Evolutionary conservation across 2,329 filamentous ascomycete species (phyloP), one percentile per base, ranked within the genome.

Genomic region (Aureobasidium sp.): DNA sequence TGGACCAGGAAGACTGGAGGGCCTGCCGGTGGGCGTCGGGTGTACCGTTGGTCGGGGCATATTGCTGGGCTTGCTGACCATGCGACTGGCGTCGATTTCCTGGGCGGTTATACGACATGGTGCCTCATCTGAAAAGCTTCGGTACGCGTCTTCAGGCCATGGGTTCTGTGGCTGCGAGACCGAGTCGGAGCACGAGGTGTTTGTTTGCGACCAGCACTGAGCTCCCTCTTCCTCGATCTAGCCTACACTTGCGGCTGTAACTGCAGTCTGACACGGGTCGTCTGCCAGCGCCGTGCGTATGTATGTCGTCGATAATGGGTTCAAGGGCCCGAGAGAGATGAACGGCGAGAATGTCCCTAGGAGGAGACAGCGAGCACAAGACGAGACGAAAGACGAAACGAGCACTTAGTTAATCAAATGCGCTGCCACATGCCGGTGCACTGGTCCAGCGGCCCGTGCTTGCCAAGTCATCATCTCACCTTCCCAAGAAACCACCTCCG

Each of bases 11-110:
- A 25, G 57, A 60, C 14, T 60, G 57, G 34, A 60, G 57, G 22
- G 57, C 20, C 7, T 22, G 22, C 2, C 34, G 57, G 25, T 49
- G 29, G 31, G 34, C 37, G 57, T 45, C n/a, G 44, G 25, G 31
- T 31, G 31, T 34, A n/a, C 57, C 45, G 45, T 49, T 49, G 34
- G 45, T 48, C 42, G 56, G 56, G 31, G 56, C 44, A 41, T 51
- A 42, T 8, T 41, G 45, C 27, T 39, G 57, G 1, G 29, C 9
- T 51, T 60, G 44, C 34, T 60, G 57, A 22, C 57, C 47, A 60
- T 60, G 57, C 57, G 57, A 60, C 45, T 60, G 57, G 25, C 57
- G 57, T 51, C 57, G 44, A 25, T 42, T 60, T 34, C 31, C 31
- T 6, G 31, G 45, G 25, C 44, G 29, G 27, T 42, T 44, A 37